Evolutionary conservation across 106 monocot species (phyloP).

Genomic region (Dioscorea zingiberensis): DNA sequence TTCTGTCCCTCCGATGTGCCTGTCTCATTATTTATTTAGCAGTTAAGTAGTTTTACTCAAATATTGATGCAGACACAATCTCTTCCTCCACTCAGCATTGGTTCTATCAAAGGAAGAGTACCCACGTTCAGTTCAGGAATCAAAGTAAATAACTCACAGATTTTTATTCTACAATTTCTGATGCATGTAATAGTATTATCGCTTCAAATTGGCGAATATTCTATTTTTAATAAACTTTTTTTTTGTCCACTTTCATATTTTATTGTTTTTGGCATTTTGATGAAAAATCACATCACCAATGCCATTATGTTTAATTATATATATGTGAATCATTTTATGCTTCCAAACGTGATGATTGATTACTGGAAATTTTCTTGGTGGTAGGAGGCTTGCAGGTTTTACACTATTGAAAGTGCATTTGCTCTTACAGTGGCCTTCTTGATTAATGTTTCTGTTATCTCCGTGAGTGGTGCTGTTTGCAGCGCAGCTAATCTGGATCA

Average conservation of each 20-base stretch:
- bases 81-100: constrained; percentile 95
- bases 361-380: constrained; percentile 15
- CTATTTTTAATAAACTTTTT: not conserved
- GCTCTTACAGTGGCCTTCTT: constrained; percentile 85
- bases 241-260: no score
- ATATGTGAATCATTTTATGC: not conserved
- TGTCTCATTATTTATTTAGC: constrained; percentile 1
- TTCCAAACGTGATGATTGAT: not conserved
- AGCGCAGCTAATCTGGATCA: constrained; percentile 47
- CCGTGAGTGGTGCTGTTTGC: constrained; percentile 84
- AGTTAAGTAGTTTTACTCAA: not conserved
- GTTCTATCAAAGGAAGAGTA: constrained; percentile 89
- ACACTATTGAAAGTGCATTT: constrained; percentile 85
- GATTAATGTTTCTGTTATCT: constrained; percentile 88
- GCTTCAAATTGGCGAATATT: not conserved
- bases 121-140: constrained; percentile 88
- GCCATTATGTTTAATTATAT: no score
- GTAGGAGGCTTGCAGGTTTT: constrained; percentile 88
- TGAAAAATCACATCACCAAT: no score
- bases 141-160: constrained; percentile 30
- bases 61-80: constrained; percentile 64
- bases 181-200: not conserved
- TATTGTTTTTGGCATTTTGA: no score
- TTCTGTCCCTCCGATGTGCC: not conserved
- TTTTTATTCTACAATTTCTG: no score